A percentile compares a stretch with the other conserved stretches of the same genome.
phyloP scores from a whole-genome alignment of 306 rosid genomes.

The Glycine tomentella region DNA sequence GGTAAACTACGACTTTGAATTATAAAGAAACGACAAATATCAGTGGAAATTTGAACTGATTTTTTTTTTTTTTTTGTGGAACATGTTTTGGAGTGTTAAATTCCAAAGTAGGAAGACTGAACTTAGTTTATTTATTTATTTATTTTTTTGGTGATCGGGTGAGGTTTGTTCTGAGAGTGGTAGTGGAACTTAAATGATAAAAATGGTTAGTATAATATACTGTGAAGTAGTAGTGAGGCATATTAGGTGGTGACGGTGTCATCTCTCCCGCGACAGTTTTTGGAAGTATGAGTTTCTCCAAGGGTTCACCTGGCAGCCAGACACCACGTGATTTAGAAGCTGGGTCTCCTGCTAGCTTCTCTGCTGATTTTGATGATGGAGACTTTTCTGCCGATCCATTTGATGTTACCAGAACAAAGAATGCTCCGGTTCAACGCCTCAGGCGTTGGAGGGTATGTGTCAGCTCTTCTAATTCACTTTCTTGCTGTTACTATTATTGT shows the following conservation, averaged over 20 bases:
- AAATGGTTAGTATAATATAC: neutral
- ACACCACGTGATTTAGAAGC: constrained; percentile 61
- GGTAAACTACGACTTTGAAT: neutral
- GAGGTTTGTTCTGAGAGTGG: neutral
- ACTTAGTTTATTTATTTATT: neutral
- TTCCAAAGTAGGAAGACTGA: neutral
- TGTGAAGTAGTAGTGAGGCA: neutral
- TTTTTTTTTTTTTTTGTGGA: neutral
- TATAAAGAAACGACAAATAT: neutral
- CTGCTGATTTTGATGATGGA: constrained; percentile 53
- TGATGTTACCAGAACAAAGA: constrained; percentile 66
- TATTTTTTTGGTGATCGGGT: neutral
- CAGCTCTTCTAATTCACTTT: too few species aligned
- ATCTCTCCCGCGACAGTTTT: constrained; percentile 93
- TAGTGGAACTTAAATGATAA: neutral
- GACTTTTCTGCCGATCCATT: constrained; percentile 57
- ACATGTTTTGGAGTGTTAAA: constrained; percentile 1
- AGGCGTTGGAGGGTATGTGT: constrained; percentile 82
- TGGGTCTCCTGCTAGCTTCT: constrained; percentile 33
- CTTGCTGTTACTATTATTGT: neutral
- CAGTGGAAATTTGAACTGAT: neutral
- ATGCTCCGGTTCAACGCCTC: constrained; percentile 77
- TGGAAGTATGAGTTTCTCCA: constrained; percentile 50
- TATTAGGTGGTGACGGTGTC: constrained; percentile 61
- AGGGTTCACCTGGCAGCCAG: constrained; percentile 52